phyloP scores from a whole-genome alignment of 768 basidiomycete genomes.

The Hydnomerulius pinastri region DNA sequence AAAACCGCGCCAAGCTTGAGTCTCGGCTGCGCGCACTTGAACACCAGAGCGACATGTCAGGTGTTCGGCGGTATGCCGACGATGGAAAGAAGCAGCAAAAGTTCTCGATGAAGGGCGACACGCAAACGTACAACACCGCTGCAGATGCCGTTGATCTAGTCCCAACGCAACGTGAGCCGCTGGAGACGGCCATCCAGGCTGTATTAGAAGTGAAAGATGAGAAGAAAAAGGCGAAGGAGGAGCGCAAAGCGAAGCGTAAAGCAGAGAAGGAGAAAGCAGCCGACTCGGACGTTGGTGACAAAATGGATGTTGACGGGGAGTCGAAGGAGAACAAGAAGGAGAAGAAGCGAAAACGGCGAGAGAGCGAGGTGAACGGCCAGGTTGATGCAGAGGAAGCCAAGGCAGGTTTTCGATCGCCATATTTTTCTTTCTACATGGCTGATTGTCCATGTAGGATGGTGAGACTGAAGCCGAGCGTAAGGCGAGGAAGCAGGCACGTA shows the following conservation, averaged over 20 bases:
- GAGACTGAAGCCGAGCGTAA: slow-evolving; percentile 87
- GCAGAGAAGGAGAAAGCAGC: slow-evolving; percentile 52
- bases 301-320: slow-evolving; percentile 49
- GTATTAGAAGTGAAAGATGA: slow-evolving; percentile 86
- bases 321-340: slow-evolving; percentile 41
- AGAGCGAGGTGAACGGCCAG: slow-evolving; percentile 54
- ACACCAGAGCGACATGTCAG: slow-evolving; percentile 72
- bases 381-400: slow-evolving; percentile 40
- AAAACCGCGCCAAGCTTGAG: slow-evolving; percentile 94
- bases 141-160: slow-evolving; percentile 84
- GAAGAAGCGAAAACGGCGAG: slow-evolving; percentile 51
- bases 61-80: slow-evolving; percentile 65
- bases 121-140: slow-evolving; percentile 82
- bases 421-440: slow-evolving; percentile 4
- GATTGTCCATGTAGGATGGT: slow-evolving; percentile 35
- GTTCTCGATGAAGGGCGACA: slow-evolving; percentile 80
- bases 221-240: slow-evolving; percentile 80
- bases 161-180: slow-evolving; percentile 82
- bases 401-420: slow-evolving; percentile 35
- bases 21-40: slow-evolving; percentile 90
- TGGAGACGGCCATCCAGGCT: slow-evolving; percentile 71
- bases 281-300: slow-evolving; percentile 33
- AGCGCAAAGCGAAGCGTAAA: slow-evolving; percentile 68
- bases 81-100: slow-evolving; percentile 69
- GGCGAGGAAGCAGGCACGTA: slow-evolving; percentile 73